phyloP scores from a whole-genome alignment of 331 rosid species.

The Acacia pycnantha region DNA sequence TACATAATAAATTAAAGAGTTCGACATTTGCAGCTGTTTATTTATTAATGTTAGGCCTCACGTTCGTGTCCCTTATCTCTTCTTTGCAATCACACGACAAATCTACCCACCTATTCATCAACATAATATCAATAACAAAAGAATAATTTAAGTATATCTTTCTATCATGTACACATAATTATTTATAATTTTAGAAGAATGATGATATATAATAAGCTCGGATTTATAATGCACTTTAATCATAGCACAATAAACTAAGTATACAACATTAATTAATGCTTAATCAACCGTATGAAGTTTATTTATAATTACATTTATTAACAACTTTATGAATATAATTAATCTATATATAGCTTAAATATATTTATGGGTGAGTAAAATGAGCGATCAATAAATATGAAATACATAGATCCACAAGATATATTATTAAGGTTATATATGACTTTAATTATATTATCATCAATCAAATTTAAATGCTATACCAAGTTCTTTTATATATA shows the following conservation, averaged over 20 bases:
- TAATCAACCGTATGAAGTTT: background rate
- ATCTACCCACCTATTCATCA: background rate
- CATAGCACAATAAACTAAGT: background rate
- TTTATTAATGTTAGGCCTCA: background rate
- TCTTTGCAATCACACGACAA: background rate
- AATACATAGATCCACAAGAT: background rate
- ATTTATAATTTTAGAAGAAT: background rate
- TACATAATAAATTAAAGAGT: background rate
- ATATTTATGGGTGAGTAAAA: background rate
- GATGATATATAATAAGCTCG: background rate
- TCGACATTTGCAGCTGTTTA: background rate
- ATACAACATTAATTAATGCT: background rate
- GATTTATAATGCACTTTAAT: background rate
- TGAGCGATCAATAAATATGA: background rate
- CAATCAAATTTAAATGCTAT: background rate
- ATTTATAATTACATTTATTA: no score
- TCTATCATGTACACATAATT: background rate
- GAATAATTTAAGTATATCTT: background rate
- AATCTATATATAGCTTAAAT: background rate
- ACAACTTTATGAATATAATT: background rate
- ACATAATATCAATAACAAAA: background rate
- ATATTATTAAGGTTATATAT: background rate
- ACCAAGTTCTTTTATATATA: background rate
- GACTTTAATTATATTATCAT: background rate
- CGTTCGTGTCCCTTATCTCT: background rate